Base-by-base conservation (phyloP, 768 basidiomycete species). In the Lyophyllum semitale region DNA sequence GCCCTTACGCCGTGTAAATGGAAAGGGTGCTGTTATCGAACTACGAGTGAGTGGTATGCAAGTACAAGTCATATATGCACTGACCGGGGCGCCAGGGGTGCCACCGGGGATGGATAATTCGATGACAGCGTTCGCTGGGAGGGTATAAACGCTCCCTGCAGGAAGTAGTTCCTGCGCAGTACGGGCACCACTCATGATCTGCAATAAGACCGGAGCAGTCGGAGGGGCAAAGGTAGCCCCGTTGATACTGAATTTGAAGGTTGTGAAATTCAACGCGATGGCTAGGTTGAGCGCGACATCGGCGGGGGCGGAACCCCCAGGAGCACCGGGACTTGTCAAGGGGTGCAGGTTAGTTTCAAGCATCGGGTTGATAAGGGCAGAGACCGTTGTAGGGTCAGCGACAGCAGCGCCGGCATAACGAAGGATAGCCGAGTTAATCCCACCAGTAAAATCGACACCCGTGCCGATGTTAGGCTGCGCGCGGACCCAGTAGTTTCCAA, bases 401-500 rank as follows among this genome's bases (percentile, higher is more conserved):
- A 47, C 54, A 1, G 68, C 57, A 8, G 83, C 83, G 11, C 77
- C 79, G 0, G 33, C 62, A 53, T 84, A 84, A 43, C 79, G 76
- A 27, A 84, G 63, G 51, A 84, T 81, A 2, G 81, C 83, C 42
- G 71, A 72, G 63, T 79, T 82, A 53, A 77, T 68, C 12, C 74
- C 74, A n/a, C 65, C 67, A 1, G 49, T 59, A 49, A 77, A 77
- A 8, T 59, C 71, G 30, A 49, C 30, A 18, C 26, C 26, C 12
- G 35, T 11, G 0, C 69, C 57, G 22, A 56, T 54, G 54, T 64
- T 61, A 48, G 67, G 66, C 49, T 68, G 55, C 23, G 74, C 66
- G 38, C 74, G 73, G 45, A 77, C 65, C 76, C 76, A 85, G 64
- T 85, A 86, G 60, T 83, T 86, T 8, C 66, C 72, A 18, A 78